Base-by-base conservation (phyloP, 2,329 filamentous ascomycete species). In the Ophiostoma pallidulum region DNA sequence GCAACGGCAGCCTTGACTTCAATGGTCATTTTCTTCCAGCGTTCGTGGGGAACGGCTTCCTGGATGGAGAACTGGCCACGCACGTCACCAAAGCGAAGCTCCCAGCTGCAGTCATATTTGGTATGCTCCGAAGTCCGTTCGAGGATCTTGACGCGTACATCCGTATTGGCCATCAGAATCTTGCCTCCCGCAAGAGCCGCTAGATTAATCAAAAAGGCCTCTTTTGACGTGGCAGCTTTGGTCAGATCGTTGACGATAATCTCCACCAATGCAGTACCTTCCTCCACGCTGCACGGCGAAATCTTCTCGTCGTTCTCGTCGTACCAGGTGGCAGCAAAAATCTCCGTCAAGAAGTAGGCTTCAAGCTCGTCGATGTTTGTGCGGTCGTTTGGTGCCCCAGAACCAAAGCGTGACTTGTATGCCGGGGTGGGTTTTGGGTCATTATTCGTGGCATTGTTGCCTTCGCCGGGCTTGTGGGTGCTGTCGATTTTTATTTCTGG, bases 301-400 rank as follows among this genome's bases (percentile, higher is more conserved):
- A 68, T 66, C 0, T 59, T 62, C 7, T 67, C 63, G 26, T 73
- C 73, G 6, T 67, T 54, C 2, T 62, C 59, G 52, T 78, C 73
- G 33, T 65, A 65, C 77, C 78, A 82, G 3, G 68, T 59, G 7
- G 70, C 73, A 3, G 66, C 64, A 4, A 74, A 61, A 13, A 78
- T 63, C 33, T 71, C 68, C 26, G 71, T 68, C 2, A 74, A 66
- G 50, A 82, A 74, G 50, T 74, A 70, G 31, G 66, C 67, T 46
- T 80, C 68, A n/a, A 81, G 59, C n/a, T 67, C 67, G 51, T 74
- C 71, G n/a, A 77, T 65, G 53, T 81, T 78, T 9, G 73, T 78
- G 31, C 69, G 67, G 54, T 77, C 70, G 64, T 59, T 10, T 60
- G 59, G 44, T 64, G 58, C 4, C 57, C 57, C 48, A 2, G 19